A percentile compares a stretch with the other conserved stretches of the same genome.
Conservation (phyloP, 2,329 filamentous ascomycete species). For the Setomelanomma holmii region DNA sequence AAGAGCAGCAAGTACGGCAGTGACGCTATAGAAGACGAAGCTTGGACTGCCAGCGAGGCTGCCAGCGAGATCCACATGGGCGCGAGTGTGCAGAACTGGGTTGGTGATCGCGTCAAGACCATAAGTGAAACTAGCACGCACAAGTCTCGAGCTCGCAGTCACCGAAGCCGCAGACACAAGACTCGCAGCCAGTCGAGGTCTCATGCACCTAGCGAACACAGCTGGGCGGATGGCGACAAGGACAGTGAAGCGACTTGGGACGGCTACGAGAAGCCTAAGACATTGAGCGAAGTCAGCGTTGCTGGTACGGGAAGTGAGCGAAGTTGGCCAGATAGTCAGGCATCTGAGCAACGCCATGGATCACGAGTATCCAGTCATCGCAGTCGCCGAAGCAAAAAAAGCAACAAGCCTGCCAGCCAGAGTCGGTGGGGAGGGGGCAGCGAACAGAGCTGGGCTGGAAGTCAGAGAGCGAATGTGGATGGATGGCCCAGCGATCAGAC, state of each 20-base stretch:
- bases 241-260: conserved; percentile 21
- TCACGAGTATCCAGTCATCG: neutral
- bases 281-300: conserved; percentile 26
- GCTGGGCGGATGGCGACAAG: conserved; percentile 1
- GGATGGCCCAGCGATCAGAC: conserved; percentile 1
- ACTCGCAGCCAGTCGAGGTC: neutral
- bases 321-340: conserved; percentile 9
- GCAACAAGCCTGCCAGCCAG: neutral
- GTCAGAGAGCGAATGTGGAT: conserved; percentile 3
- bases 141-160: neutral
- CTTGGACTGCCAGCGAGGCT: neutral
- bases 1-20: neutral
- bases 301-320: conserved; percentile 14
- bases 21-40: neutral
- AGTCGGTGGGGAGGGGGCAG: neutral
- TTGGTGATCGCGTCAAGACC: conserved; percentile 1
- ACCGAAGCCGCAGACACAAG: neutral
- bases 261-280: conserved; percentile 26
- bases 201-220: neutral
- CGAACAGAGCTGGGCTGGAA: neutral
- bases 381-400: neutral
- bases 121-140: conserved; percentile 1
- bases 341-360: neutral
- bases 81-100: conserved; percentile 4
- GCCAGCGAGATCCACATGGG: neutral